Evolutionary conservation across 2,329 filamentous ascomycete genomes (phyloP).

Genomic region (Pseudopithomyces maydicus): DNA sequence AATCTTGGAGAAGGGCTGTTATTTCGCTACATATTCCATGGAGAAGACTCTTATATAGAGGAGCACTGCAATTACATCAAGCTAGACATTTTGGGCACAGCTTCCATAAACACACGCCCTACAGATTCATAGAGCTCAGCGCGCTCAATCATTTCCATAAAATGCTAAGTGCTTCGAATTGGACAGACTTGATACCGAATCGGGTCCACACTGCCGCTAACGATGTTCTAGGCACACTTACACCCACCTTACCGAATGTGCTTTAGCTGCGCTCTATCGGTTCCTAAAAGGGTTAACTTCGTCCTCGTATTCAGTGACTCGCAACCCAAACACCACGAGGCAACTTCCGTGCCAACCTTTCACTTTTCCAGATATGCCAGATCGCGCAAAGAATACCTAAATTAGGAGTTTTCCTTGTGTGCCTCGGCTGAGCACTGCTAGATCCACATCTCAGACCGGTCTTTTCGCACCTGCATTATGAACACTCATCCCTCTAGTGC

Average conservation of each 20-base stretch:
- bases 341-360: neutral
- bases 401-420: neutral
- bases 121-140: neutral
- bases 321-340: neutral
- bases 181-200: no score
- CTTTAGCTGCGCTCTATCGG: conserved; percentile 24
- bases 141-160: conserved; percentile 11
- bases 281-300: conserved; percentile 20
- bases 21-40: no score
- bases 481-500: no score
- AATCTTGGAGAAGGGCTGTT: no score
- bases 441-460: no score
- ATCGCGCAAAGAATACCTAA: neutral
- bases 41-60: no score
- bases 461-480: no score
- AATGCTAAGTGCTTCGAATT: conserved; percentile 6
- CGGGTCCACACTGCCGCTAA: no score
- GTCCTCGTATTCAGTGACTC: neutral
- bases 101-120: no score
- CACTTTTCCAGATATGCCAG: neutral
- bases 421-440: no score
- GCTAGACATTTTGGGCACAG: no score
- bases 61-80: no score
- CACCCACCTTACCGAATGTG: conserved; percentile 2
- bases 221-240: neutral